Evolutionary conservation across 176 grass and related monocot species (phyloP).

Genomic region (Zoysia pacifica): DNA sequence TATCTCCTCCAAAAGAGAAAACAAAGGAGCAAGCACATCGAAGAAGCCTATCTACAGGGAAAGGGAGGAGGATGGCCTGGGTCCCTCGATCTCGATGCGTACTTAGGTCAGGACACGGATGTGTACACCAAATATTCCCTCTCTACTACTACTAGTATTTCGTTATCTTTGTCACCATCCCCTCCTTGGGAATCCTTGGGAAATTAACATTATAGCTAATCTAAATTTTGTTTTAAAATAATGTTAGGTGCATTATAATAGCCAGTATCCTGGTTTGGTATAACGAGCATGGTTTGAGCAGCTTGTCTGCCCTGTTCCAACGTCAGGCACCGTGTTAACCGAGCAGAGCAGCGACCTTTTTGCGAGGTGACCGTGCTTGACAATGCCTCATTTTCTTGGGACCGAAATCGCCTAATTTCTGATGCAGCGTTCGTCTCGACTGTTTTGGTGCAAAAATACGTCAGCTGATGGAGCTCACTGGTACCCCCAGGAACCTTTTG

Average conservation of each 20-base stretch:
- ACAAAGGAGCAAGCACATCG: conserved; percentile 24
- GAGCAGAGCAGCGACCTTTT: background rate
- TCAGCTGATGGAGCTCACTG: conserved; percentile 13
- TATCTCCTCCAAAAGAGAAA: conserved; percentile 32
- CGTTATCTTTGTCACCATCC: conserved; percentile 9
- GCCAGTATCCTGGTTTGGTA: background rate
- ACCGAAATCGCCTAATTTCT: conserved; percentile 22
- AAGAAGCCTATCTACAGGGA: conserved; percentile 10
- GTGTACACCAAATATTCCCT: conserved; percentile 38
- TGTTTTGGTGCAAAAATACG: conserved; percentile 9
- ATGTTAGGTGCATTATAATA: background rate
- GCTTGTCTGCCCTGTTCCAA: background rate
- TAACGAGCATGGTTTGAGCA: background rate
- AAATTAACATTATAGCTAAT: background rate
- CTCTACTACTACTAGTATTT: background rate
- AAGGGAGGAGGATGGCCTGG: background rate
- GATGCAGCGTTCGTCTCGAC: conserved; percentile 8
- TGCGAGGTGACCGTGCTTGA: background rate
- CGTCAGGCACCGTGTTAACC: background rate
- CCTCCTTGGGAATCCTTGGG: background rate
- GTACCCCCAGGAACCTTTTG: conserved; percentile 11
- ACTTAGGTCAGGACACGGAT: conserved; percentile 31
- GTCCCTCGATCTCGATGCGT: background rate
- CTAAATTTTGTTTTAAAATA: background rate
- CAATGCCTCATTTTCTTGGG: background rate